phyloP scores from a whole-genome alignment of 148 eudicot species.

The Amaranthus cruentus region DNA sequence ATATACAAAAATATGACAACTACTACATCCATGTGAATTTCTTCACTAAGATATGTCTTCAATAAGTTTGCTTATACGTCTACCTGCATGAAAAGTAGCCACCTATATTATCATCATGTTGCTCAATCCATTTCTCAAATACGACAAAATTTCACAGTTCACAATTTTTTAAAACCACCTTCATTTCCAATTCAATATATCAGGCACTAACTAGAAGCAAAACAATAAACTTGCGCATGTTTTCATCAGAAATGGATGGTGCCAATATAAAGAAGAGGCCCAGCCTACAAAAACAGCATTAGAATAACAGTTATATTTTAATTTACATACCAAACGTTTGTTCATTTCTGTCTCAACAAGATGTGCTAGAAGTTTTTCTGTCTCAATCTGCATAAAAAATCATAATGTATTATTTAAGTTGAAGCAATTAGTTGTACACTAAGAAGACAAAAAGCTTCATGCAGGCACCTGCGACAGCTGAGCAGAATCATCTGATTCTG shows the following conservation, averaged over 20 bases:
- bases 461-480: slow-evolving; percentile 86
- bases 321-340: slow-evolving; percentile 68
- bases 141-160: not conserved
- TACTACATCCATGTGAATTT: not conserved
- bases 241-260: not conserved
- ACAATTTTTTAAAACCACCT: not conserved
- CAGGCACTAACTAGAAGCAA: not conserved
- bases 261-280: not conserved
- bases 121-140: not conserved
- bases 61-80: not conserved
- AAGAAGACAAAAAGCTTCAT: slow-evolving; percentile 9
- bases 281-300: not conserved
- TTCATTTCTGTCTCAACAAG: slow-evolving; percentile 95
- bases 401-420: not conserved
- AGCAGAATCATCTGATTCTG: slow-evolving; percentile 98
- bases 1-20: not conserved
- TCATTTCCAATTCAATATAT: not conserved
- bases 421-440: not conserved
- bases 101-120: not conserved
- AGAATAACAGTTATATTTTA: not conserved
- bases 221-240: not conserved
- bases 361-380: slow-evolving; percentile 86
- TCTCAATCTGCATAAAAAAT: slow-evolving; percentile 71
- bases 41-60: not conserved
- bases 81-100: not conserved